Evolutionary conservation across 1,284 basidiomycete species (phyloP).

Genomic region (Rugosomyces carneus): DNA sequence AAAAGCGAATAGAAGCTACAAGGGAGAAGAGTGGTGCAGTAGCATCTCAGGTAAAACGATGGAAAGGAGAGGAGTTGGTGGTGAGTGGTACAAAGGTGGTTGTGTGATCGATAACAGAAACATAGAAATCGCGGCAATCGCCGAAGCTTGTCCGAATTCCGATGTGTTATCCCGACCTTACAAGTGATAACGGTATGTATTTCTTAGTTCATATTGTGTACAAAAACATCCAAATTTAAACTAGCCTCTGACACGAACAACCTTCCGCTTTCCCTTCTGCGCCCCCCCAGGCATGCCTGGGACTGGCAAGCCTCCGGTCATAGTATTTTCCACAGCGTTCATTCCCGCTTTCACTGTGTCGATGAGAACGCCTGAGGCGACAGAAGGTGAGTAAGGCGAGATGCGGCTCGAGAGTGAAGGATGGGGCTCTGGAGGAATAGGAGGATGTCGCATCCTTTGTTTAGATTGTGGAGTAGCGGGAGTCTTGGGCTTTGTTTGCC

Average conservation of each 20-base stretch:
- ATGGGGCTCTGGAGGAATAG: constrained; percentile 35
- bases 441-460: constrained; percentile 27
- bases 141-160: neutral
- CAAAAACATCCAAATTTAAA: too few relatives aligned
- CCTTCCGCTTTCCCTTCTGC: constrained; percentile 73
- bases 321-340: constrained; percentile 51
- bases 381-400: constrained; percentile 56
- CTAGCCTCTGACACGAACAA: constrained; percentile 63
- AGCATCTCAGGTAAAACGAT: neutral
- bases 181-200: too few relatives aligned
- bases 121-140: constrained; percentile 9
- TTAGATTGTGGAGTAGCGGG: constrained; percentile 27
- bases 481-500: constrained; percentile 31
- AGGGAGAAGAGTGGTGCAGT: neutral
- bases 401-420: constrained; percentile 34
- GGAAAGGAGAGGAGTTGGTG: neutral
- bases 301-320: constrained; percentile 27
- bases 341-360: constrained; percentile 78
- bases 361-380: constrained; percentile 66
- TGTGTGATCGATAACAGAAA: neutral
- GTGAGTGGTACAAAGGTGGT: neutral
- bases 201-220: too few relatives aligned
- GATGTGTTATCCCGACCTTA: neutral
- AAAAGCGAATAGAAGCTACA: neutral
- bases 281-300: constrained; percentile 32